Base-by-base conservation (phyloP, 805 yeast genomes). In the Saturnispora ahearnii region DNA sequence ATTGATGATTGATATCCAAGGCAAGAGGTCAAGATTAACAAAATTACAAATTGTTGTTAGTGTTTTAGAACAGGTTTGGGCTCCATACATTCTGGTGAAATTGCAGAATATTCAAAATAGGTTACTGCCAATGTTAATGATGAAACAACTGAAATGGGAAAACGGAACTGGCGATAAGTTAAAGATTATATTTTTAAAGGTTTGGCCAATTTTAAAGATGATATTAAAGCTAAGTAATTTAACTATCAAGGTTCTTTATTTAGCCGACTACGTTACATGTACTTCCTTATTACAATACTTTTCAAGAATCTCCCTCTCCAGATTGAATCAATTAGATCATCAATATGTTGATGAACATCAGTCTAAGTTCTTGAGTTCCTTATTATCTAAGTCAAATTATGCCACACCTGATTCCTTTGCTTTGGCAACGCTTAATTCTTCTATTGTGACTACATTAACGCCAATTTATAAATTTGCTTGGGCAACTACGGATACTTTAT, bases 71-170 rank as follows among this genome's bases (percentile, higher is more conserved):
- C 62, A 82, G 6, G 78, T 87, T 2, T 81, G 85, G 1, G 59
- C 79, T 0, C 83, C 91, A 0, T 90, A 89, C 58, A 15, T 88
- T 10, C 71, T 68, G 46, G 89, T 82, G 55, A 88, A 87, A 59
- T 67, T 84, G 44, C 84, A 84, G 53, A 73, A 75, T 13, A 61
- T 78, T 34, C 81, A 80, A 59, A 91, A 86, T 50, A 69, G 73
- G 43, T 69, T 85, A 58, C 71, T 76, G 53, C 84, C 95, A 1
- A 73, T 76, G 49, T 73, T 74, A 44, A 64, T 82, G 22, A 69
- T 85, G 46, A 77, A 70, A 7, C 48, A 45, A 21, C 13, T 45
- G 10, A 37, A 45, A 21, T 55, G 77, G 69, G 47, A 34, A 30
- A 45, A 45, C 9, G 33, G 47, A 4, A 12, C 33, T 10, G 7